Base-by-base conservation (phyloP, 371 early-diverging fungal species). In the Mucor plumbeus region DNA sequence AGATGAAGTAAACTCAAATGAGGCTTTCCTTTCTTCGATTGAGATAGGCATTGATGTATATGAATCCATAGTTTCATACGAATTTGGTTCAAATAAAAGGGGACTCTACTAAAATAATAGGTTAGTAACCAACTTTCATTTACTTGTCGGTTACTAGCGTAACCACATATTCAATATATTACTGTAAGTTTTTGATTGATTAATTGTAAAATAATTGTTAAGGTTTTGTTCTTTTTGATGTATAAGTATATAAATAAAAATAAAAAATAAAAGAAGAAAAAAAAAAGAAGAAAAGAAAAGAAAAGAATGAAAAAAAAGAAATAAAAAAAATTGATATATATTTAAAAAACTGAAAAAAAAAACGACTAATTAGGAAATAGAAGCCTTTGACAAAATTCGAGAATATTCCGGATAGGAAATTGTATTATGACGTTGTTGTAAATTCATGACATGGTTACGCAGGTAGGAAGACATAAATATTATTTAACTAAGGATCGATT, bases 331-430 rank as follows among this genome's bases (percentile, higher is more conserved):
- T 5, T n/a, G 48, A 26, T 21, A 19, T 17, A 48, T 19, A n/a
- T 44, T 11, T n/a, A 41, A 55, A 41, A 55, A 41, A 35, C 31
- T 33, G 5, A 41, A 53, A 26, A 60, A 59, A 44, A 53, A 59
- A 50, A 35, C 13, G 35, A 53, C 54, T 34, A 38, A 53, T 50
- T 33, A 17, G 43, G 53, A 19, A 63, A 59, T 50, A 58, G 63
- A 57, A 59, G 63, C 48, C 34, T 55, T 36, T 50, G 33, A 33
- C 35, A 19, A 17, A 43, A 43, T 67, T 67, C 67, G 67, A 67
- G 67, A 67, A 67, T 61, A 54, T 67, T 67, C 67, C 50, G 5
- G 50, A 21, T 50, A 21, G 50, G 21, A 13, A 50, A 21, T 19
- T 7, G 26, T 9, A 11, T 50, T 21, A 50, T 50, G 50, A 50